A percentile compares a stretch with the other conserved stretches of the same genome.
These are phyloP conservation scores for Russula lepida DNA, from an alignment of 768 basidiomycete species.

Conservation along the genomic window DNA sequence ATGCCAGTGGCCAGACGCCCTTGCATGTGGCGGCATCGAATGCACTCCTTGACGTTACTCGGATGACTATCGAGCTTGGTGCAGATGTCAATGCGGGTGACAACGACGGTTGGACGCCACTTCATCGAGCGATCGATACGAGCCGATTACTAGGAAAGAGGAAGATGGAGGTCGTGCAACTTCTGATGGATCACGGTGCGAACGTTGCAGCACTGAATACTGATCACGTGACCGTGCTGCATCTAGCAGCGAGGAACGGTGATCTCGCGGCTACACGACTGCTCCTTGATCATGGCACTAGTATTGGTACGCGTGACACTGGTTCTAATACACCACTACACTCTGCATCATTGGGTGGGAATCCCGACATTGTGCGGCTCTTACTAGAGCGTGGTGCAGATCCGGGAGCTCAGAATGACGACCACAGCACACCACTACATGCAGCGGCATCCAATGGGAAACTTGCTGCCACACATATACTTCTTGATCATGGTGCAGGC, in stretches of 20 bases:
- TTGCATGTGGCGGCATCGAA: neutral
- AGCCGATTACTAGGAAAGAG: too few relatives aligned
- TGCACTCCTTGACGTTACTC: neutral
- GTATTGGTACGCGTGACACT: too few relatives aligned
- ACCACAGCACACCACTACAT: neutral
- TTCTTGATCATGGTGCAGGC: neutral
- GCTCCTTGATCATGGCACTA: neutral
- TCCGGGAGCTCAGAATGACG: neutral
- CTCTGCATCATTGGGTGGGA: neutral
- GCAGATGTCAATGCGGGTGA: neutral
- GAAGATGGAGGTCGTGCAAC: neutral
- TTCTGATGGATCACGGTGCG: neutral
- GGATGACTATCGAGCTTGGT: neutral
- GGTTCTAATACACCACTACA: neutral
- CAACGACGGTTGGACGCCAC: neutral
- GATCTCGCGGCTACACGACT: neutral
- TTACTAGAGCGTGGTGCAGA: neutral
- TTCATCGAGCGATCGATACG: neutral
- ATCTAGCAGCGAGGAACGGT: neutral
- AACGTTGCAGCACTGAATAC: neutral
- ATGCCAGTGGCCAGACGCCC: neutral
- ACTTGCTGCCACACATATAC: neutral
- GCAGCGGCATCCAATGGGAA: neutral
- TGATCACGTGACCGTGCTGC: neutral
- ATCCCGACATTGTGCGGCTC: neutral